Base-by-base conservation (phyloP, 495 filamentous ascomycete species). In the Filosporella fistucella region DNA sequence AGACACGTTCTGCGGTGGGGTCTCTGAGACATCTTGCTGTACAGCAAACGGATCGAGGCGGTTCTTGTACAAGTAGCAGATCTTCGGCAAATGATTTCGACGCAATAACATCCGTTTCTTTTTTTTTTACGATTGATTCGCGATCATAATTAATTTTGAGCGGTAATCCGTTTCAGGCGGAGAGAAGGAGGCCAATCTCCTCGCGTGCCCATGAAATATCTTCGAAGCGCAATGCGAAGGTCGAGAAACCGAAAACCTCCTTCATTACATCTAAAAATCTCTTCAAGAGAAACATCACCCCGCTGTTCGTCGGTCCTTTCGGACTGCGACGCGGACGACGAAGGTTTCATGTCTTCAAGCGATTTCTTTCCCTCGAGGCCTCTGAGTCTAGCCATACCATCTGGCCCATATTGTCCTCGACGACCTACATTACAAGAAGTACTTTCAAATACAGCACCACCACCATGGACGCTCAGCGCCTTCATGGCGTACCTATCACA, bases 401-500 rank as follows among this genome's bases (percentile, higher is more conserved):
- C 67, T 29, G 81, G 81, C 51, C 76, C 77, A 28, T 87, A 81
- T 54, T 84, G 78, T 63, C 75, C 82, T 16, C 85, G 86, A 61
- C 77, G 85, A 50, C 94, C 94, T 13, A 86, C 88, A 24, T 69
- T 99, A 39, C 71, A 83, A 39, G 91, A 97, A 53, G 89, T 99
- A 12, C 76, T 99, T 35, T 81, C 86, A 30, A 90, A 96, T 60
- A 80, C 79, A 18, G 86, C 94, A 43, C 85, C 88, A 0, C 82
- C 89, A 30, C 94, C 94, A 55, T 97, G 91, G 74, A 96, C 91
- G 2, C 76, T 97, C 14, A 80, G 80, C 54, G 93, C 94, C 18
- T 97, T 99, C 67, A 97, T 88, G 78, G 93, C 91, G 42, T 99
- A 93, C 61, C 78, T 97, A 20, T 96, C 94, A 2, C 91, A 96